These are phyloP conservation scores for Aspergillus sp. DNA, from an alignment of 2,329 filamentous ascomycete genomes.

Conservation along the genomic window DNA sequence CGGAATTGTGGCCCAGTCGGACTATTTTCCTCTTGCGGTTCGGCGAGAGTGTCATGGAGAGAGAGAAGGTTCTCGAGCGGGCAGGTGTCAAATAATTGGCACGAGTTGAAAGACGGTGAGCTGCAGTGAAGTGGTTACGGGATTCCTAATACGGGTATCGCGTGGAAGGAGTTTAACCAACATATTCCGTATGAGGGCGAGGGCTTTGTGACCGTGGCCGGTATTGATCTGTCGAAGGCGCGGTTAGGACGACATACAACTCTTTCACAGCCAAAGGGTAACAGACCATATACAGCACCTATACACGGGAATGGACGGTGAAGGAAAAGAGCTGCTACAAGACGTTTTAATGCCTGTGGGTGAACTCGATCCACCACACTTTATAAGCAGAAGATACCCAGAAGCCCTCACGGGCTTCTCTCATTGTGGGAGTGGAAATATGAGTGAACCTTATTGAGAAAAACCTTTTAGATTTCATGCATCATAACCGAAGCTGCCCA, in stretches of 20 bases:
- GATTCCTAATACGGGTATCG: background rate
- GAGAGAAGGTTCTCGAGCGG: slow-evolving; percentile 78
- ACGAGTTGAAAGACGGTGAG: background rate
- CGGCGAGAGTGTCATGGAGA: slow-evolving; percentile 82
- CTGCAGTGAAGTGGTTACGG: background rate
- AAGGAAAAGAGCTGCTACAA: background rate
- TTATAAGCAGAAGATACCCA: slow-evolving; percentile 6
- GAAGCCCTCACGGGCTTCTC: background rate
- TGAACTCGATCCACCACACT: background rate
- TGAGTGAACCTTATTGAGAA: background rate
- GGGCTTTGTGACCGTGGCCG: background rate
- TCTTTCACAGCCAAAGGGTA: background rate
- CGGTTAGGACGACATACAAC: background rate
- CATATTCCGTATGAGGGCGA: background rate
- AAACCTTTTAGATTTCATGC: slow-evolving; percentile 15
- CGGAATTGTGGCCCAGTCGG: slow-evolving; percentile 90
- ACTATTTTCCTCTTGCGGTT: slow-evolving; percentile 97
- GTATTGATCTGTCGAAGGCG: background rate
- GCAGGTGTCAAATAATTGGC: slow-evolving; percentile 45
- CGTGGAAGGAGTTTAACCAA: background rate
- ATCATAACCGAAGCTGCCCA: slow-evolving; percentile 18
- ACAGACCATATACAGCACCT: background rate
- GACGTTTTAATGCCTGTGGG: background rate
- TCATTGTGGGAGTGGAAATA: background rate
- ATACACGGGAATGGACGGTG: background rate